phyloP scores from a whole-genome alignment of 768 basidiomycete genomes.

The Galerina sulciceps region DNA sequence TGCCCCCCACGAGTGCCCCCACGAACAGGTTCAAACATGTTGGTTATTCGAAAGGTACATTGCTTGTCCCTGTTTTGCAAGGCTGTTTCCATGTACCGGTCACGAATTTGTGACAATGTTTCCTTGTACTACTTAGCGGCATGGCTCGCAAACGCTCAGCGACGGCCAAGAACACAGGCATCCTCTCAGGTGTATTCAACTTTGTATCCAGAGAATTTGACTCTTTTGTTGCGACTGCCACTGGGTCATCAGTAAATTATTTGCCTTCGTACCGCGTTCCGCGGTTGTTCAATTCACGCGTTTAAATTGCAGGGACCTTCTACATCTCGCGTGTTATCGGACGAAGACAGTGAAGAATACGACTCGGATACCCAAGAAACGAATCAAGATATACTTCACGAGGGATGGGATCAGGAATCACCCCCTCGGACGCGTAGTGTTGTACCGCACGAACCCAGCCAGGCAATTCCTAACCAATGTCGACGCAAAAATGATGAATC shows the following conservation, averaged over 20 bases:
- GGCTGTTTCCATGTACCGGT: constrained; percentile 1
- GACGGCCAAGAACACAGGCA: constrained; percentile 16
- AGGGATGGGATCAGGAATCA: constrained; percentile 9
- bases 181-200: constrained; percentile 55
- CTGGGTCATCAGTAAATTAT: constrained; percentile 37
- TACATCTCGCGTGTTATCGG: constrained; percentile 12
- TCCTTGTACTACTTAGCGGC: constrained; percentile 15
- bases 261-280: background rate
- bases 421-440: constrained; percentile 1
- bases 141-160: constrained; percentile 17
- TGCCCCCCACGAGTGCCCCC: constrained; percentile 93
- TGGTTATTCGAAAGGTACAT: constrained; percentile 1
- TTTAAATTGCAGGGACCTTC: constrained; percentile 16
- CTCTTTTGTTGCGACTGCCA: constrained; percentile 71
- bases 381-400: constrained; percentile 3
- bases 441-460: background rate
- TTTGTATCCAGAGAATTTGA: constrained; percentile 75
- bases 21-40: constrained; percentile 84
- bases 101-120: constrained; percentile 16
- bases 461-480: background rate
- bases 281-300: constrained; percentile 15
- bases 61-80: constrained; percentile 7
- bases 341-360: constrained; percentile 17
- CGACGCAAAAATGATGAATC: background rate
- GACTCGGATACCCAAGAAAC: constrained; percentile 1